A percentile compares a stretch with the other conserved stretches of the same genome.
Evolutionary conservation across 768 basidiomycete species (phyloP).

Genomic region (Boletellus sp.): DNA sequence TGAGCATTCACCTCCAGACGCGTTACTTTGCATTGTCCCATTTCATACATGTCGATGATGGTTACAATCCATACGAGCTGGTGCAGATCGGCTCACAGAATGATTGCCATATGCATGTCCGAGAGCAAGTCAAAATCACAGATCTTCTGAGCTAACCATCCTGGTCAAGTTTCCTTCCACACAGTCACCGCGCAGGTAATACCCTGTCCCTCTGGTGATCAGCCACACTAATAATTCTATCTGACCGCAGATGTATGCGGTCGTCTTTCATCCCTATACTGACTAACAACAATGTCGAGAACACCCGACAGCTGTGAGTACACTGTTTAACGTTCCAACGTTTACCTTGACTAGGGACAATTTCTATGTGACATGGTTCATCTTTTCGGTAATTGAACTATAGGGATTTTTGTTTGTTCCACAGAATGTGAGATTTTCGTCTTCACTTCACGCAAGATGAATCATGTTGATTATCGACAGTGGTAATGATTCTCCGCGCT

Average conservation of each 20-base stretch:
- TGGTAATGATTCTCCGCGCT: background rate
- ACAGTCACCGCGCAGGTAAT: background rate
- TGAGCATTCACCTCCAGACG: background rate
- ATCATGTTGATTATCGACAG: background rate
- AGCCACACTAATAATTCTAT: background rate
- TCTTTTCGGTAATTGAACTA: background rate
- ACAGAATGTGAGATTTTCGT: background rate
- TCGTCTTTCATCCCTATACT: background rate
- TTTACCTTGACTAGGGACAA: background rate
- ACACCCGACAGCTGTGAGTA: background rate
- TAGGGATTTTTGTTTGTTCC: background rate
- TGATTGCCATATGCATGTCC: background rate
- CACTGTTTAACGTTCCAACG: background rate
- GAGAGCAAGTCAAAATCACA: background rate
- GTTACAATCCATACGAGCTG: background rate
- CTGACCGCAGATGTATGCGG: background rate
- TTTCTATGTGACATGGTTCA: background rate
- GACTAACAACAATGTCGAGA: background rate
- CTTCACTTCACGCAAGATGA: background rate
- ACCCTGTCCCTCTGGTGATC: background rate
- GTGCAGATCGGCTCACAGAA: background rate
- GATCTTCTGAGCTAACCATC: background rate
- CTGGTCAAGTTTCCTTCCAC: background rate
- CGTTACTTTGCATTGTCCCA: background rate
- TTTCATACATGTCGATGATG: background rate